Evolutionary conservation across 2,329 filamentous ascomycete genomes (phyloP).

Genomic region (Trichoderma sp.): DNA sequence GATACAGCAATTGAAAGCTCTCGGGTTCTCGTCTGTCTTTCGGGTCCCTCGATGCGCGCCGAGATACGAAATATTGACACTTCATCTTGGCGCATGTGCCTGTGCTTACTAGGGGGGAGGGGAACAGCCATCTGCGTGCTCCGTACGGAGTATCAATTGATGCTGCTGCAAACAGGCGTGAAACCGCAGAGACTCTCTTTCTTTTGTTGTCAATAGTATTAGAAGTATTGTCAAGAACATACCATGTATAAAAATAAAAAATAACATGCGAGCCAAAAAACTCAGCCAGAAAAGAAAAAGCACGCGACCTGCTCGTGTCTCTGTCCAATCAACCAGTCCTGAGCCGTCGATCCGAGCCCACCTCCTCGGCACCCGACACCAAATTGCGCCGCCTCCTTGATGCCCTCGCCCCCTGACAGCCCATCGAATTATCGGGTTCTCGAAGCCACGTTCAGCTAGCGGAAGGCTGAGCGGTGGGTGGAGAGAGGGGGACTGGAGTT

Average conservation of each 20-base stretch:
- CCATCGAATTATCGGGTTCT: background rate
- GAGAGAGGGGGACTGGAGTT: background rate
- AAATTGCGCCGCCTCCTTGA: background rate
- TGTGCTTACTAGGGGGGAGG: no score
- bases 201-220: no score
- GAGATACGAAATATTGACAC: no score
- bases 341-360: background rate
- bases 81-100: no score
- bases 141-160: background rate
- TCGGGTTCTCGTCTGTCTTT: no score
- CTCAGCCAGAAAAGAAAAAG: background rate
- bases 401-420: slow-evolving; percentile 1
- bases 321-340: background rate
- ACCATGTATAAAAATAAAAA: background rate
- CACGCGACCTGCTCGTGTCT: background rate
- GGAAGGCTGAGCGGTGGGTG: background rate
- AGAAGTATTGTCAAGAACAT: no score
- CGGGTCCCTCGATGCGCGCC: no score
- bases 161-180: background rate
- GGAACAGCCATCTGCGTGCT: no score
- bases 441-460: background rate
- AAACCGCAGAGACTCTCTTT: background rate
- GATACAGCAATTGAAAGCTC: no score
- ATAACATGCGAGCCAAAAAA: no score
- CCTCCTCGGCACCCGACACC: background rate